Percentiles rank a stretch among this genome's conserved stretches.
These are phyloP conservation scores for Colletotrichum euphorbiae DNA, from an alignment of 2,329 filamentous ascomycete genomes.

Conservation along the genomic window DNA sequence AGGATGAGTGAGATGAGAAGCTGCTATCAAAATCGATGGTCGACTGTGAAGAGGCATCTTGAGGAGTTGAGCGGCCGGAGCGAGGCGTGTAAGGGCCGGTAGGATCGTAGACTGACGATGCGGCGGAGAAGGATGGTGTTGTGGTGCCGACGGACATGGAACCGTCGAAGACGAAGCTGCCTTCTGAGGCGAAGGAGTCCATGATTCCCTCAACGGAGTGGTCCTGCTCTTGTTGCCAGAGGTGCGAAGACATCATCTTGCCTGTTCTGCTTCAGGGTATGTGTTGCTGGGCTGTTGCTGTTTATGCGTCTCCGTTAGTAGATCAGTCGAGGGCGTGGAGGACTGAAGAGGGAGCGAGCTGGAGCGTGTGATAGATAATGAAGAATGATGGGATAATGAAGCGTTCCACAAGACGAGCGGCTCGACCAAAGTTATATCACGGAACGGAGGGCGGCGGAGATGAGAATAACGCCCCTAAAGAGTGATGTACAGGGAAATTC, in stretches of 20 bases:
- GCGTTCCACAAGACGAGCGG: conserved; percentile 48
- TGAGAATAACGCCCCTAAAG: conserved; percentile 45
- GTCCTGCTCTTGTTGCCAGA: conserved; percentile 37
- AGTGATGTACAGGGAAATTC: conserved; percentile 35
- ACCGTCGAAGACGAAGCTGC: conserved; percentile 39
- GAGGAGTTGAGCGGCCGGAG: conserved; percentile 58
- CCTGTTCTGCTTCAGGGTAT: conserved; percentile 23
- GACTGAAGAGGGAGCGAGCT: conserved; percentile 39
- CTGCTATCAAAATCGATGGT: conserved; percentile 53
- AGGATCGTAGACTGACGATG: conserved; percentile 54
- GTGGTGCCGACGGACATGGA: conserved; percentile 37
- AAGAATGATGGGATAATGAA: conserved; percentile 42
- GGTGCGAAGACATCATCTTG: conserved; percentile 37
- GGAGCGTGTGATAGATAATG: conserved; percentile 34
- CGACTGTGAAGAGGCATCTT: conserved; percentile 44
- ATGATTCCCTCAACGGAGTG: conserved; percentile 38
- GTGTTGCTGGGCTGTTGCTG: conserved; percentile 33
- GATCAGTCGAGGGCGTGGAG: conserved; percentile 31
- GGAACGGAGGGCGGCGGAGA: conserved; percentile 49
- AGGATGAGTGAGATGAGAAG: conserved; percentile 45
- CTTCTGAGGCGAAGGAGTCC: conserved; percentile 38
- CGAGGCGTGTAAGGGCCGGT: conserved; percentile 59
- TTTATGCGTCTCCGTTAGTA: conserved; percentile 7
- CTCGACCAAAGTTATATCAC: conserved; percentile 56
- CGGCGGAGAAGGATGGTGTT: conserved; percentile 44